Base-by-base conservation (phyloP, 257 asterid species). In the Solanum arcanum region DNA sequence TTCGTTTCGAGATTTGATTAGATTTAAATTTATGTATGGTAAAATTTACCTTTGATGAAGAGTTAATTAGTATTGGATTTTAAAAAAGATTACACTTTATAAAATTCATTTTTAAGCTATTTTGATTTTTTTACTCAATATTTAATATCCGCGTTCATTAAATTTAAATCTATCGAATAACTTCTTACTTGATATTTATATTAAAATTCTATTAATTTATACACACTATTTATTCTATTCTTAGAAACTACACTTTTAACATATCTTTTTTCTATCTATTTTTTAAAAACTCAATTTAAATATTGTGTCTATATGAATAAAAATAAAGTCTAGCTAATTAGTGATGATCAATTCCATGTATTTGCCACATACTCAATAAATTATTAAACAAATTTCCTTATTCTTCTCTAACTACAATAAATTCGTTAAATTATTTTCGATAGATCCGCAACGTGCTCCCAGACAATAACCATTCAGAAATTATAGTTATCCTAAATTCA, bases 321-420 rank as follows among this genome's bases (percentile, higher is more conserved):
- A 37, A 92, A 93, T 91, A 91, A 89, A 90, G 9, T 83, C 70
- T 9, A 80, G 9, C 52, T 80, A 0, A 47, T 47, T 27, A 80
- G 20, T 80, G 18, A 20, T 80, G 84, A 87, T 87, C 60, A 49
- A 52, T 75, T 66, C 77, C 88, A n/a, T 83, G 56, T 78, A 78
- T 41, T 60, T 85, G 42, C 69, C 82, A 42, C 74, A 29, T 49
- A 18, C 44, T 47, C 20, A 49, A 46, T 27, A 62, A 21, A 5
- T 75, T 25, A 46, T 27, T 27, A 27, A 80, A 46, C 15, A 46
- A 29, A 27, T 9, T 27, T 37, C 9, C 9, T 78, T 11, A 14
- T 76, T 76, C 0, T 56, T 56, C 12, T 12, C 60, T 7, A 42
- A 25, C n/a, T 2, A 29, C 0, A 29, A 29, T 0, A 29, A 12